Conservation (phyloP, 1,139 yeast genomes). For the Kurtzmaniella quercitrusa region DNA sequence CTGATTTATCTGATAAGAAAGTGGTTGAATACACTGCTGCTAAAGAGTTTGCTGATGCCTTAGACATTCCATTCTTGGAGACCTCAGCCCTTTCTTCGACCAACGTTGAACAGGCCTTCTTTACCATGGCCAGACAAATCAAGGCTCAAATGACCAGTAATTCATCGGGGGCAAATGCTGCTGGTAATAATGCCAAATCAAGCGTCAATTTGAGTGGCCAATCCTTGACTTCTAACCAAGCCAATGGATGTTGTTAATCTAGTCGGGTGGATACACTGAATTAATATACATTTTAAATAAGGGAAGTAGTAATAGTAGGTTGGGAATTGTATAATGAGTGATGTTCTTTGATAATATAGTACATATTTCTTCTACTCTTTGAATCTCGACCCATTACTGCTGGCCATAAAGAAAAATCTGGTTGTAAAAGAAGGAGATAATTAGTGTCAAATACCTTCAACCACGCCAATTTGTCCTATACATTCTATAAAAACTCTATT, state of each 20-base stretch:
- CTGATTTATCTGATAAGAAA: constrained; percentile 90
- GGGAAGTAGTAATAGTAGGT: background rate
- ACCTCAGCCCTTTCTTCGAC: constrained; percentile 95
- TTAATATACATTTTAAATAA: background rate
- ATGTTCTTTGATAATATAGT: too few species aligned
- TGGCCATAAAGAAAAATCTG: too few species aligned
- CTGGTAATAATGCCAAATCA: constrained; percentile 52
- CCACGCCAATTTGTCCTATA: too few species aligned
- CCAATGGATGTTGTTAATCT: constrained; percentile 72
- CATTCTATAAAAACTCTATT: too few species aligned
- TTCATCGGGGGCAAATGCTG: constrained; percentile 36
- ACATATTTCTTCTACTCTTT: too few species aligned
- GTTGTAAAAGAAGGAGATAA: too few species aligned
- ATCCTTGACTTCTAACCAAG: constrained; percentile 64
- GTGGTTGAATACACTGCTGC: constrained; percentile 96
- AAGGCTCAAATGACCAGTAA: constrained; percentile 91
- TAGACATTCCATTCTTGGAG: constrained; percentile 93
- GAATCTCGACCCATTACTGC: too few species aligned
- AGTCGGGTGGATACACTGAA: background rate
- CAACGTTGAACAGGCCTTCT: constrained; percentile 96
- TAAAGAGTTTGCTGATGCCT: constrained; percentile 95
- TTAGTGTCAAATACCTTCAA: too few species aligned
- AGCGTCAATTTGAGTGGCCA: constrained; percentile 88
- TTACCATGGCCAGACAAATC: constrained; percentile 98
- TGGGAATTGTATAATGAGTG: too few species aligned